Base-by-base conservation (phyloP, 805 yeast species). In the Limtongia smithiae region DNA sequence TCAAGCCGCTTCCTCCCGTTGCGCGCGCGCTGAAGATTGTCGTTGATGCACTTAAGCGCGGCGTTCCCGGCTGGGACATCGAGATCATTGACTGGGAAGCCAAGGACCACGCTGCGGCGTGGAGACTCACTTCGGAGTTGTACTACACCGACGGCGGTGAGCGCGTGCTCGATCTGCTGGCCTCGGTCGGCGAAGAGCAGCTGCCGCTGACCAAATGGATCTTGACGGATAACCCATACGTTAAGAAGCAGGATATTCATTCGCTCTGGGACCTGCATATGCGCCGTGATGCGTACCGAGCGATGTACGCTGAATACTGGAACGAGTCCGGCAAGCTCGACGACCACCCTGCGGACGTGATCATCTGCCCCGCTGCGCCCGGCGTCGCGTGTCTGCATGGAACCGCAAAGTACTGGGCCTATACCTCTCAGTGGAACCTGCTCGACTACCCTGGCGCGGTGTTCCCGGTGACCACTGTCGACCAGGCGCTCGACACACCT, bases 361-460 rank as follows among this genome's bases (percentile, higher is more conserved):
- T 85, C 51, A 66, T 85, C 38, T 76, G 83, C 44, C 90, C 91
- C 52, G 76, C 81, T 5, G 80, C 81, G 65, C 77, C 76, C 48
- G 82, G 83, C 55, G 81, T 80, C 43, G 87, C 93, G n/a, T 86
- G 88, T 37, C 75, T 74, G 46, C 78, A 83, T 20, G 78, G 76
- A 41, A 72, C 75, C 44, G 75, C 83, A 5, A 78, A 76, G 64
- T 83, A 83, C 67, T 85, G 93, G 90, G 84, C 90, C 3, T 85
- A 85, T 71, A 83, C 91, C 4, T 69, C 88, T 2, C 72, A 83
- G 54, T 85, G 56, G 78, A 85, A 85, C 68, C 62, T 84, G 50
- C 66, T 83, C 55, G 94, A 85, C 65, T 72, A 79, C 61, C 89
- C 94, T 36, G 78, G 81, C 34, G 77, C 64, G 3, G 61, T 65